Base-by-base conservation (phyloP, 2,329 filamentous ascomycete genomes). In the Tolypocladium album region DNA sequence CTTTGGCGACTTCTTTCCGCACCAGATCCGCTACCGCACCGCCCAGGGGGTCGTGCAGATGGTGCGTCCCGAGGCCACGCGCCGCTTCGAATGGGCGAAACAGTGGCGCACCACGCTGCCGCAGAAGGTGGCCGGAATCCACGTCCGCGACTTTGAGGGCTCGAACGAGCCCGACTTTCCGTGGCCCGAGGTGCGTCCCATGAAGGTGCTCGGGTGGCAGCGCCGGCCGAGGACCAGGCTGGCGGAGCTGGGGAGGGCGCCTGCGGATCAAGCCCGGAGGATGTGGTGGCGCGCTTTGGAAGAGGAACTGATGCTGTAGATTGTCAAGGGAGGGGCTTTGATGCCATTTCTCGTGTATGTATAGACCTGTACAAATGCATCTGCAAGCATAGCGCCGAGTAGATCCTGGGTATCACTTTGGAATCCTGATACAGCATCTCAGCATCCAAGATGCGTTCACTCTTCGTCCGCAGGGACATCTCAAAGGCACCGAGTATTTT, bases 1-100 rank as follows among this genome's bases (percentile, higher is more conserved):
- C 42, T 74, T 73, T 38, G 58, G 61, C 39, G 69, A 72, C 42
- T 75, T 75, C 65, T 64, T 76, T 47, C 68, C 63, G 22, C 60
- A 62, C 12, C 57, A 67, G 55, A 45, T 75, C 45, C 61, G 60
- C 20, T 75, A 75, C 62, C 71, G 71, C 52, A 71, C 69, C 3
- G 63, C 66, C 5, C 69, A 73, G 45, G 74, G 72, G 47, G 22
- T 64, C 39, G 66, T 74, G 50, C 45, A 56, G 4, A 61, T 75
- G 20, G 15, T 60, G 11, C 67, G 70, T 7, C 61, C 67, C 36
- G 61, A 67, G 20, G 61, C 63, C 22, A 42, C 59, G 2, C 60
- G 38, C 12, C 65, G 68, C 20, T 68, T 67, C 59, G 58, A 59
- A 17, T 72, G 67, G 68, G 39, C 15, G 7, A 47, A 31, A n/a